phyloP scores from a whole-genome alignment of 1,139 yeast species.

The Martiniozyma asiatica region DNA sequence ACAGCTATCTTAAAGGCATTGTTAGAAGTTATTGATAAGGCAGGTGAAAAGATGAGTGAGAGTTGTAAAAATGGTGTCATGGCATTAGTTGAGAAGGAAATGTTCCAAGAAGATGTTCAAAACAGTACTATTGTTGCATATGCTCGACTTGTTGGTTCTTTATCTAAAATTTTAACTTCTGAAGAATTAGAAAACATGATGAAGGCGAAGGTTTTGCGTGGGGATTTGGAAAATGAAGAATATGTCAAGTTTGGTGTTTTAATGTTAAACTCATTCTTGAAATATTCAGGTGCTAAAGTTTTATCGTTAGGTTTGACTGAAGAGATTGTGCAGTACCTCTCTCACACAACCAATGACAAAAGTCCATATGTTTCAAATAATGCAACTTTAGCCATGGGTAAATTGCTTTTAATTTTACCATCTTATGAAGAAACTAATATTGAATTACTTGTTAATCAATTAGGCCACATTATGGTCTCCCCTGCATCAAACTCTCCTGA shows the following conservation, averaged over 20 bases:
- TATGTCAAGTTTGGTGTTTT: conserved; percentile 53
- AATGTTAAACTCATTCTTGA: conserved; percentile 69
- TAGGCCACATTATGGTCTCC: conserved; percentile 35
- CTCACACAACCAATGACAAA: conserved; percentile 33
- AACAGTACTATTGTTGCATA: conserved; percentile 56
- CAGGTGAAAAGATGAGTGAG: conserved; percentile 70
- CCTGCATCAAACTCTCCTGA: conserved; percentile 63
- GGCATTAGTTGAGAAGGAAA: conserved; percentile 67
- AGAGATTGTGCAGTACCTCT: conserved; percentile 38
- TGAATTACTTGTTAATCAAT: conserved; percentile 25
- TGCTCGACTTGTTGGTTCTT: conserved; percentile 68
- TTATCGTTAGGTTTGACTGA: conserved; percentile 37
- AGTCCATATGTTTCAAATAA: conserved; percentile 60
- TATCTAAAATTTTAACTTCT: conserved; percentile 51
- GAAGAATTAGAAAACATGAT: conserved; percentile 58
- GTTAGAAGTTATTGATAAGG: conserved; percentile 69
- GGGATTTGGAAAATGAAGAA: conserved; percentile 25
- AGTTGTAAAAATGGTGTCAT: conserved; percentile 58
- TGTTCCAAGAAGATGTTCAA: conserved; percentile 25
- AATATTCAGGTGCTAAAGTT: conserved; percentile 57
- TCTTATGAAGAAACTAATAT: conserved; percentile 24
- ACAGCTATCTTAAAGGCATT: conserved; percentile 80
- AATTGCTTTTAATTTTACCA: conserved; percentile 45
- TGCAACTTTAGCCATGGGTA: conserved; percentile 76
- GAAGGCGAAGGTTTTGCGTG: conserved; percentile 44